Evolutionary conservation across 192 early-diverging fungal species (phyloP), one percentile per base, ranked within the genome.

Genomic region (Coemansia biformis): DNA sequence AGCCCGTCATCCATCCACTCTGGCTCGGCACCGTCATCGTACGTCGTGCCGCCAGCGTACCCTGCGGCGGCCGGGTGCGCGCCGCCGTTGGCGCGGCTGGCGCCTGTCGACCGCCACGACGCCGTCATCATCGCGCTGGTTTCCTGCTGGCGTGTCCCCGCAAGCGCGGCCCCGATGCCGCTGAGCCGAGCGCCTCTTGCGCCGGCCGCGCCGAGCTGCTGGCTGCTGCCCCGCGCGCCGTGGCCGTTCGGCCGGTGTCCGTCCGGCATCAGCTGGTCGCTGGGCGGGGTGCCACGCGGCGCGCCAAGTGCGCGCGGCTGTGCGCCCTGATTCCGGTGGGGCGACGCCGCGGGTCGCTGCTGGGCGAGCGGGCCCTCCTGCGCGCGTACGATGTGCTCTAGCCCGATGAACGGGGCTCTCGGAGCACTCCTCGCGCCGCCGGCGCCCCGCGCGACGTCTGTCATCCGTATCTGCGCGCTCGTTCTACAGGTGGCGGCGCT

Each of bases 1-100:
- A 64, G 16, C 13, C 49, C 61, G 51, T 59, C 61, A 37, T 60
- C 63, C 70, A 74, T 74, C 70, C 70, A 74, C 54, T 66, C 70
- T 17, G 70, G 70, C 58, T 66, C 54, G 1, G 49, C 55, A 10
- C 24, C 14, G 41, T 49, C 57, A 8, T 43, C 51, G n/a, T 47
- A 19, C 28, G 16, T n/a, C 38, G 38, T 3, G 39, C 5, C 39
- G 29, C 29, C 23, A 9, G 21, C 36, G n/a, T 32, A 40, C 19
- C n/a, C n/a, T n/a, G n/a, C n/a, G n/a, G n/a, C n/a, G n/a, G n/a
- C n/a, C n/a, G n/a, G n/a, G n/a, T 22, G 13, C 39, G 4, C 34
- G 14, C 12, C 19, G 34, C 36, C 16, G 30, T 13, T n/a, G 23
- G 28, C 28, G 17, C 48, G 15, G 23, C 30, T 38, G 47, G 26